Evolutionary conservation across 176 grass and related monocot species (phyloP).

Genomic region (Paspalum notatum): DNA sequence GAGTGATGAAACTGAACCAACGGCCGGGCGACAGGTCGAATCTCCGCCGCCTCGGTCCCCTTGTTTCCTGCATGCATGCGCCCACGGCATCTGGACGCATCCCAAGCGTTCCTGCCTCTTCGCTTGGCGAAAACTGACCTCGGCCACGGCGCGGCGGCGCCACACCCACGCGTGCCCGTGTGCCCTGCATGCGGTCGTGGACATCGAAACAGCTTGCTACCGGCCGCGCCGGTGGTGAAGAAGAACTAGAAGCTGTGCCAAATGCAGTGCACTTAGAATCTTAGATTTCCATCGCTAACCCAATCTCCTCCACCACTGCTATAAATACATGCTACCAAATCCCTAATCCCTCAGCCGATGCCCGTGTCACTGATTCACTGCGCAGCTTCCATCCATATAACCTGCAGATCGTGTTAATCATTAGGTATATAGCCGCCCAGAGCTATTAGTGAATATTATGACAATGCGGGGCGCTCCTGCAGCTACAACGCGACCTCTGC

Average conservation of each 20-base stretch:
- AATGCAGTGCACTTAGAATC: neutral
- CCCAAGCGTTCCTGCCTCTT: neutral
- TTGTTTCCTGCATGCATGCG: neutral
- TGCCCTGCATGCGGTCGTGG: neutral
- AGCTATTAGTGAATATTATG: too few species aligned
- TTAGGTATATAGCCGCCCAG: neutral
- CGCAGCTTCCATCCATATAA: neutral
- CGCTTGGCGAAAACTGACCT: neutral
- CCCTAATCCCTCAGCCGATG: too few species aligned
- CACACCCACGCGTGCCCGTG: neutral
- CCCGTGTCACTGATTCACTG: neutral
- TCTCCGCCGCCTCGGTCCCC: neutral
- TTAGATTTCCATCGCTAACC: neutral
- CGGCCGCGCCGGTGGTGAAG: too few species aligned
- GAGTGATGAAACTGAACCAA: neutral
- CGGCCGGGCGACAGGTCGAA: constrained; percentile 5
- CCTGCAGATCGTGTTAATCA: neutral
- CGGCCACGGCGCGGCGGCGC: neutral
- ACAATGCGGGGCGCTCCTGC: neutral
- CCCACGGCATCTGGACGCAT: neutral
- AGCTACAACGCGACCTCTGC: neutral
- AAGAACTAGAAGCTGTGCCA: neutral
- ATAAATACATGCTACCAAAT: neutral
- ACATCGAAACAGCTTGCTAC: neutral
- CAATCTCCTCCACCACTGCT: neutral